Conservation (phyloP, 192 early-diverging fungal species). For the Gonapodya sp. region DNA sequence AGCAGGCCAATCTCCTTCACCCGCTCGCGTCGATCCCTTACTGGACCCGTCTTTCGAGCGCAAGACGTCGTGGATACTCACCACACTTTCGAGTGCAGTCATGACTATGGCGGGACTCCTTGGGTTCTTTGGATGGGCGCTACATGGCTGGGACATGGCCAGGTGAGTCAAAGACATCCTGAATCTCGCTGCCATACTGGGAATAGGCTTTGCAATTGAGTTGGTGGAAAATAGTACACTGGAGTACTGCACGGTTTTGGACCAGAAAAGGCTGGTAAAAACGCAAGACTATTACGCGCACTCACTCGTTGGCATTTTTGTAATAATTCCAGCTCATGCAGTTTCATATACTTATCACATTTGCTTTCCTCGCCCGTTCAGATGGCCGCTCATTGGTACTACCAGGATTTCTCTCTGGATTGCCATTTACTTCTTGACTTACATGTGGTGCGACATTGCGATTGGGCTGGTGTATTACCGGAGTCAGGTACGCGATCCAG, state of each 20-base stretch:
- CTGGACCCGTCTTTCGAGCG: background rate
- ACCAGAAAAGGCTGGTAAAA: too few relatives aligned
- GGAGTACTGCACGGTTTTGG: too few relatives aligned
- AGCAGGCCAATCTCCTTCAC: background rate
- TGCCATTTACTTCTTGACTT: background rate
- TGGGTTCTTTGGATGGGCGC: background rate
- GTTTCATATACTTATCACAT: too few relatives aligned
- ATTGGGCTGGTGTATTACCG: background rate
- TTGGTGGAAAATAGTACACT: too few relatives aligned
- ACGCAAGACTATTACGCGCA: too few relatives aligned
- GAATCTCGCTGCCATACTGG: too few relatives aligned
- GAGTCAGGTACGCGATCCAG: background rate
- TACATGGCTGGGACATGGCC: background rate
- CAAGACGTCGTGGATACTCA: background rate
- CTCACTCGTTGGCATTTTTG: too few relatives aligned
- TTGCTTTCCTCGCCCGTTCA: background rate
- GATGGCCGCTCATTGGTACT: background rate
- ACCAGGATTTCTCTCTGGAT: background rate
- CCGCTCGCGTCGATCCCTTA: background rate
- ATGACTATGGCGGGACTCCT: background rate
- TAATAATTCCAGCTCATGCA: too few relatives aligned
- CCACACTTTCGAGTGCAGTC: background rate
- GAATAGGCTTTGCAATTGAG: too few relatives aligned
- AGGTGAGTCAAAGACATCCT: background rate
- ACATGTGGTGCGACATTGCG: background rate